These are phyloP conservation scores for Wickerhamomyces strasburgensis DNA, from an alignment of 805 yeast species.

Conservation along the genomic window DNA sequence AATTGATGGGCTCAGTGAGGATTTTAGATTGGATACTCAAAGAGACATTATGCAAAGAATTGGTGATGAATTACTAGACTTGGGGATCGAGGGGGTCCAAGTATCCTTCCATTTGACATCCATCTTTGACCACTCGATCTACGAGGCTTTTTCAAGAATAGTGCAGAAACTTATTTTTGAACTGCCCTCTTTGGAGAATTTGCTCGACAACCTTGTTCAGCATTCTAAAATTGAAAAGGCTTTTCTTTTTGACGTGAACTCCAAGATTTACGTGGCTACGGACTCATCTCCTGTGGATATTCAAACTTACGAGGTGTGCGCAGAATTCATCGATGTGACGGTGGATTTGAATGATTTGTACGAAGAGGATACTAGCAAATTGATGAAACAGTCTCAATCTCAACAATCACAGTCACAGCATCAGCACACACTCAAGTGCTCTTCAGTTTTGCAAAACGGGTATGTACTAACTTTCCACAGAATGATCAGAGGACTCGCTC, in stretches of 20 bases:
- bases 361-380: slow-evolving; percentile 27
- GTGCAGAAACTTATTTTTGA: slow-evolving; percentile 90
- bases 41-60: slow-evolving; percentile 95
- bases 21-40: slow-evolving; percentile 89
- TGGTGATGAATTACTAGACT: slow-evolving; percentile 85
- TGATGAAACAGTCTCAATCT: slow-evolving; percentile 11
- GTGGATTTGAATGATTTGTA: slow-evolving; percentile 79
- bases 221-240: slow-evolving; percentile 91
- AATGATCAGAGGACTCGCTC: slow-evolving; percentile 88
- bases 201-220: slow-evolving; percentile 83
- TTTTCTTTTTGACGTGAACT: slow-evolving; percentile 83
- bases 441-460: slow-evolving; percentile 77
- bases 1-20: slow-evolving; percentile 92
- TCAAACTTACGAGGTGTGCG: slow-evolving; percentile 93
- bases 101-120: slow-evolving; percentile 89
- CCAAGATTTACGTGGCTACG: slow-evolving; percentile 92
- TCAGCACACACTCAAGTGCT: slow-evolving; percentile 43
- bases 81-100: slow-evolving; percentile 87
- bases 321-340: slow-evolving; percentile 93
- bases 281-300: slow-evolving; percentile 95
- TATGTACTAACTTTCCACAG: slow-evolving; percentile 78
- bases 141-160: slow-evolving; percentile 91
- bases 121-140: slow-evolving; percentile 91
- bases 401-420: slow-evolving; percentile 25
- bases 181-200: slow-evolving; percentile 78